Evolutionary conservation across 2,329 filamentous ascomycete species (phyloP).

Genomic region (Diaporthe helianthi): DNA sequence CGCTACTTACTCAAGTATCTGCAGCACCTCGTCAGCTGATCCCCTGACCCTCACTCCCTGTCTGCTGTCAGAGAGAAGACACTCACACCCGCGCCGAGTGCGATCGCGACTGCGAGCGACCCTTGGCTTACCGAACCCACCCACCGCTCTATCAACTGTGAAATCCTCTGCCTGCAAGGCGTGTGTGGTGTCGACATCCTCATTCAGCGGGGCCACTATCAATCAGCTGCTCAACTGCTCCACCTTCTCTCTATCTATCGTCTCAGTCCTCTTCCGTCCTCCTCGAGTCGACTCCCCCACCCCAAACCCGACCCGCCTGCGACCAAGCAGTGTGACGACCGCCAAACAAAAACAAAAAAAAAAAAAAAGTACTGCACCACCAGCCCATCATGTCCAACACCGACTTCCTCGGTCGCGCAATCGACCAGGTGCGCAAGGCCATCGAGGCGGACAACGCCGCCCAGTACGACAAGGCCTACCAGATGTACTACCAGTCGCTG

Average conservation of each 20-base stretch:
- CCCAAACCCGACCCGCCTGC: not conserved
- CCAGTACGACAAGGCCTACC: slow-evolving; percentile 97
- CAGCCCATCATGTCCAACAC: slow-evolving; percentile 81
- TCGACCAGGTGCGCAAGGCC: slow-evolving; percentile 95
- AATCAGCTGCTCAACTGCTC: not conserved
- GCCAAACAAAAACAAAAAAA: not conserved
- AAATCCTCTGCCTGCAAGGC: slow-evolving; percentile 14
- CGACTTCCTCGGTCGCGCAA: slow-evolving; percentile 95
- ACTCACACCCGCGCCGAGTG: not conserved
- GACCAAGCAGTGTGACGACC: slow-evolving; percentile 32
- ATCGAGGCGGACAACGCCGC: slow-evolving; percentile 95
- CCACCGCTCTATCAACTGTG: not conserved
- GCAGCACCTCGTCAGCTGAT: slow-evolving; percentile 8
- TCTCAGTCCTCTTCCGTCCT: not conserved
- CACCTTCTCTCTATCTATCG: not conserved
- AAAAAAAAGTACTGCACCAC: not conserved
- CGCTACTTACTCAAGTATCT: slow-evolving; percentile 6
- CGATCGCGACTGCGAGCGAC: slow-evolving; percentile 18
- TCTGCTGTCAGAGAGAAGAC: not conserved
- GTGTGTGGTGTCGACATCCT: slow-evolving; percentile 23
- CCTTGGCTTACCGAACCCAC: not conserved
- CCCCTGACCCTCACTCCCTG: not conserved
- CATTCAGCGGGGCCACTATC: slow-evolving; percentile 2
- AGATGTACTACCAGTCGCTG: slow-evolving; percentile 92
- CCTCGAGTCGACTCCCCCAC: not conserved